Evolutionary conservation across 306 rosid genomes (phyloP).

Genomic region (Clitoria ternatea): DNA sequence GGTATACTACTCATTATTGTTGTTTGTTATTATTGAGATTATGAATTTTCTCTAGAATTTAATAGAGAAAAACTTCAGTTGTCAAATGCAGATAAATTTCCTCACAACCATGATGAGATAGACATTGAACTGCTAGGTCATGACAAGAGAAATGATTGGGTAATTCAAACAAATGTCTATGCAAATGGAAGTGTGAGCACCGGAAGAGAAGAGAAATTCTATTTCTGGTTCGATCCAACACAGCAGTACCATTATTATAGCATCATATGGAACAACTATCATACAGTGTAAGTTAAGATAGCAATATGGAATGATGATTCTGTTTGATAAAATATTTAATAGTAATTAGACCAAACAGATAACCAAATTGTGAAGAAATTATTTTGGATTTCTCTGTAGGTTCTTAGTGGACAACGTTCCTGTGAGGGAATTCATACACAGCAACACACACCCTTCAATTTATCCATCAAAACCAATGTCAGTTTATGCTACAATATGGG

Average conservation of each 20-base stretch:
- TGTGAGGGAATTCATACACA: slow-evolving; percentile 65
- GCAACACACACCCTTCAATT: slow-evolving; percentile 32
- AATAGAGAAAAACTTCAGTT: slow-evolving; percentile 43
- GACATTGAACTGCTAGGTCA: slow-evolving; percentile 93
- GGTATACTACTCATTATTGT: background rate
- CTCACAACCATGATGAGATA: slow-evolving; percentile 87
- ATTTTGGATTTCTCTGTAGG: slow-evolving; percentile 29
- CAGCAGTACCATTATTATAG: slow-evolving; percentile 65
- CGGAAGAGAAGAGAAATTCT: slow-evolving; percentile 95
- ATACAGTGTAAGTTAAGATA: slow-evolving; percentile 59
- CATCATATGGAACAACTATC: slow-evolving; percentile 87
- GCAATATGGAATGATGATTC: background rate
- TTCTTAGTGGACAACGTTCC: slow-evolving; percentile 89
- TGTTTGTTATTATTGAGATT: background rate
- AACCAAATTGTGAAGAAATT: background rate
- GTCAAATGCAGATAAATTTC: slow-evolving; percentile 82
- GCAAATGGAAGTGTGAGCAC: slow-evolving; percentile 89
- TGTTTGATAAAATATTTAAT: no score
- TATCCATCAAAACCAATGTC: slow-evolving; percentile 92
- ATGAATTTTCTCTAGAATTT: background rate
- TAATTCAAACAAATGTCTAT: slow-evolving; percentile 78
- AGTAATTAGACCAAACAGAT: no score
- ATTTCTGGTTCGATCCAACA: slow-evolving; percentile 96
- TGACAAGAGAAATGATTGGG: slow-evolving; percentile 86
- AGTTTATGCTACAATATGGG: slow-evolving; percentile 88